A percentile compares a stretch with the other conserved stretches of the same genome.
Conservation (phyloP, 2,329 filamentous ascomycete species). For the Thermomyces lanuginosus region DNA sequence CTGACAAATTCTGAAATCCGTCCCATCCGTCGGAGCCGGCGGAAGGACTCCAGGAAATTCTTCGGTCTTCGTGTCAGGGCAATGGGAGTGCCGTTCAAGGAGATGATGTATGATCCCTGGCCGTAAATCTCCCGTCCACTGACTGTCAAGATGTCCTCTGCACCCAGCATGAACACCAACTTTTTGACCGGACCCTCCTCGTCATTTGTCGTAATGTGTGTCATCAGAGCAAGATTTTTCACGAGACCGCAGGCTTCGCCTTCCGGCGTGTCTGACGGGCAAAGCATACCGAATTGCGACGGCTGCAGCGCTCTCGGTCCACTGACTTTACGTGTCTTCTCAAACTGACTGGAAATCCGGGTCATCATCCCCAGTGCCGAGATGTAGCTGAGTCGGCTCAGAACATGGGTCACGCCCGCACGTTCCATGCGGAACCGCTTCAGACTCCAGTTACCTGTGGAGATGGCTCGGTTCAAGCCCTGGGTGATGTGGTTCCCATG, state of each 20-base stretch:
- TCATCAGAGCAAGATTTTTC: constrained; percentile 97
- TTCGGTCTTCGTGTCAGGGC: constrained; percentile 77
- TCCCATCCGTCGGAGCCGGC: constrained; percentile 72
- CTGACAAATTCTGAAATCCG: constrained; percentile 93
- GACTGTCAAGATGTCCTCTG: constrained; percentile 63
- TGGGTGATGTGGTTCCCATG: constrained; percentile 77
- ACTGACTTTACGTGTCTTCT: constrained; percentile 93
- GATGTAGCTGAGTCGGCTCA: constrained; percentile 92
- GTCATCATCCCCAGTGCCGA: constrained; percentile 99
- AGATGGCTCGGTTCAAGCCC: constrained; percentile 89
- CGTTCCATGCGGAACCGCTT: constrained; percentile 99
- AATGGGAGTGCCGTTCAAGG: constrained; percentile 88
- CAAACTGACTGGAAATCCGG: constrained; percentile 92
- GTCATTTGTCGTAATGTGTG: constrained; percentile 93
- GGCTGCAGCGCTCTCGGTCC: constrained; percentile 91
- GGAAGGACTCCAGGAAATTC: constrained; percentile 68
- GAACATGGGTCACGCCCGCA: constrained; percentile 87
- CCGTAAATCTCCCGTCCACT: constrained; percentile 76
- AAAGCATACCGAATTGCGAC: constrained; percentile 97
- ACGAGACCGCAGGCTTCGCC: constrained; percentile 95
- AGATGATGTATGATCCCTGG: constrained; percentile 72
- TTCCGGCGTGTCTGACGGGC: constrained; percentile 92
- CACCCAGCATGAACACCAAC: constrained; percentile 72
- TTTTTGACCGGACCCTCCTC: constrained; percentile 81
- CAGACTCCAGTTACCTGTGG: constrained; percentile 93